phyloP scores from a whole-genome alignment of 106 monocot species.

The Triglochin maritima region DNA sequence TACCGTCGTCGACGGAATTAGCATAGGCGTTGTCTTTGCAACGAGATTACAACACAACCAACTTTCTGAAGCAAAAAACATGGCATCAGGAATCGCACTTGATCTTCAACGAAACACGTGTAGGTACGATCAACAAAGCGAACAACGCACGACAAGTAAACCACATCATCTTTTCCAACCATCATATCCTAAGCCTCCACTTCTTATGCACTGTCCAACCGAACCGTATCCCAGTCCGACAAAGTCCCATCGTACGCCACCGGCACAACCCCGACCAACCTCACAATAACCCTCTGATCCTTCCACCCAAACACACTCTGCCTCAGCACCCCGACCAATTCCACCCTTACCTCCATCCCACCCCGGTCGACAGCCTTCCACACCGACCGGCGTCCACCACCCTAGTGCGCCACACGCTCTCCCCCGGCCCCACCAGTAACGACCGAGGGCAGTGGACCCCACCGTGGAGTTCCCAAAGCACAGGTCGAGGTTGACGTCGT shows the following conservation, averaged over 20 bases:
- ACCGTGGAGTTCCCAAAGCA: conserved; percentile 3
- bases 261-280: conserved; percentile 4
- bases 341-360: conserved; percentile 7
- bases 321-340: conserved; percentile 12
- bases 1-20: too few species aligned
- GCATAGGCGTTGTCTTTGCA: too few species aligned
- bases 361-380: not conserved
- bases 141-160: too few species aligned
- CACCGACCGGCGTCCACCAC: not conserved
- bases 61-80: too few species aligned
- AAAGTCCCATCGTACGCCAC: conserved; percentile 4
- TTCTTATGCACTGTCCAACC: not conserved
- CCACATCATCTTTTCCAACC: too few species aligned
- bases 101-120: too few species aligned
- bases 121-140: too few species aligned
- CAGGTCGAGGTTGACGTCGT: conserved; percentile 8
- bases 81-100: too few species aligned
- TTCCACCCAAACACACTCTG: conserved; percentile 12
- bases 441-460: not conserved
- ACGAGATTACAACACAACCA: too few species aligned
- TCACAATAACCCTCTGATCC: not conserved
- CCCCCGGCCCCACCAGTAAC: conserved; percentile 12
- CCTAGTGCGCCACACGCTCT: not conserved
- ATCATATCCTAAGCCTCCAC: not conserved
- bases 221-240: not conserved